A percentile compares a stretch with the other conserved stretches of the same genome.
Evolutionary conservation across 352 stramenopile genomes (phyloP).

Genomic region (Paralagenidium karlingii): DNA sequence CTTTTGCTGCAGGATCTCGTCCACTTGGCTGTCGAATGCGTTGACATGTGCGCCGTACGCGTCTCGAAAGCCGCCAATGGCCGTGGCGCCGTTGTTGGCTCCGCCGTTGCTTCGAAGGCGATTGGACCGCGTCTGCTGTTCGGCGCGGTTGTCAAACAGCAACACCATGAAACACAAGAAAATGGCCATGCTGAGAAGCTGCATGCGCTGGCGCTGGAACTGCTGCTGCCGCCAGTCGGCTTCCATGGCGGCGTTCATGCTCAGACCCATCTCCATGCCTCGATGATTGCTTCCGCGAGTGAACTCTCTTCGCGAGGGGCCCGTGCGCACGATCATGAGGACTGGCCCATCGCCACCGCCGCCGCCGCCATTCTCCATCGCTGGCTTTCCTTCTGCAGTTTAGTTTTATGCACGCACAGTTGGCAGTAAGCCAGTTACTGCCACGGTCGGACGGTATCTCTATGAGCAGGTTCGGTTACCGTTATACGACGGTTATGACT

Average conservation of each 20-base stretch:
- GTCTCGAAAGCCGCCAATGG: slow-evolving; percentile 18
- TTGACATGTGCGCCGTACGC: slow-evolving; percentile 13
- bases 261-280: slow-evolving; percentile 10
- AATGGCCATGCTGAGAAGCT: slow-evolving; percentile 79
- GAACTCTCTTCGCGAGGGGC: slow-evolving; percentile 2
- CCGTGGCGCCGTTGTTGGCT: slow-evolving; percentile 4
- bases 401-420: no score
- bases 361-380: no score
- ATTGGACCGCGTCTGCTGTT: slow-evolving; percentile 16
- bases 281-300: background rate
- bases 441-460: no score
- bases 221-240: slow-evolving; percentile 73
- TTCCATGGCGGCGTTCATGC: slow-evolving; percentile 39
- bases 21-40: slow-evolving; percentile 42
- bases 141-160: slow-evolving; percentile 71
- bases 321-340: slow-evolving; percentile 68
- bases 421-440: no score
- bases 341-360: slow-evolving; percentile 31
- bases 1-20: slow-evolving; percentile 28
- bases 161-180: slow-evolving; percentile 82
- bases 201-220: slow-evolving; percentile 80
- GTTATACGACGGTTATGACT: no score
- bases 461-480: no score
- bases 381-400: no score
- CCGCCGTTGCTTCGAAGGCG: slow-evolving; percentile 3